A percentile compares a stretch with the other conserved stretches of the same genome.
Evolutionary conservation across 129 eudicot genomes (phyloP).

Genomic region (Kitagawia praeruptora): DNA sequence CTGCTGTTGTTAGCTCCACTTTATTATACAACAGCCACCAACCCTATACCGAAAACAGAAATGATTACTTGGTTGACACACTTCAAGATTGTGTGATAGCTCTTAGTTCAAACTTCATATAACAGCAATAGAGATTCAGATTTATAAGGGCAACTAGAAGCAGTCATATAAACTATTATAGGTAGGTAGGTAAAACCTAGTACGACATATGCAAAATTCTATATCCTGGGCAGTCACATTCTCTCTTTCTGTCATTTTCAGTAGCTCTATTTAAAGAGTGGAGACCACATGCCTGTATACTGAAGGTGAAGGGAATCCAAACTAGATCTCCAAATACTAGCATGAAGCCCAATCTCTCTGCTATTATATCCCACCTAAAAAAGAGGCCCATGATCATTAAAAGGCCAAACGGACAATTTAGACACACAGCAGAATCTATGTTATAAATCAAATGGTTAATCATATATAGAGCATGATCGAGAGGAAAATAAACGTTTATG

Average conservation of each 20-base stretch:
- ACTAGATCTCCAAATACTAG: conserved; percentile 95
- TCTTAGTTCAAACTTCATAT: not conserved
- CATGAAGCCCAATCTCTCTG: conserved; percentile 98
- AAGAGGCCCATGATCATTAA: not conserved
- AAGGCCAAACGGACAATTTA: not conserved
- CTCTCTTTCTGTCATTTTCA: not conserved
- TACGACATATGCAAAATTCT: not conserved
- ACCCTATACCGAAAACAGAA: conserved; percentile 33
- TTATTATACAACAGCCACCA: conserved; percentile 91
- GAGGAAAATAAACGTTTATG: not conserved
- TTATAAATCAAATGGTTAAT: not conserved
- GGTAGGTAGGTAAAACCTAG: not conserved
- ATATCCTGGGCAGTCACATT: not conserved
- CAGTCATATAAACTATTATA: not conserved
- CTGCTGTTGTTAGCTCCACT: conserved; percentile 69
- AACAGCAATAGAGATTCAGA: not conserved
- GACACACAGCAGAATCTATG: not conserved
- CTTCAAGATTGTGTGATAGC: not conserved
- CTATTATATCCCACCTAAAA: conserved; percentile 96
- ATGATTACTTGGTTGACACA: not conserved
- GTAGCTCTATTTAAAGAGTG: not conserved
- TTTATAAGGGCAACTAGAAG: not conserved
- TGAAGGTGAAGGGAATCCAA: conserved; percentile 96
- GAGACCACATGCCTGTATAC: conserved; percentile 69
- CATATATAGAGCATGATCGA: not conserved